These are phyloP conservation scores for Rubus idaeus DNA, from an alignment of 306 rosid species.

Conservation along the genomic window DNA sequence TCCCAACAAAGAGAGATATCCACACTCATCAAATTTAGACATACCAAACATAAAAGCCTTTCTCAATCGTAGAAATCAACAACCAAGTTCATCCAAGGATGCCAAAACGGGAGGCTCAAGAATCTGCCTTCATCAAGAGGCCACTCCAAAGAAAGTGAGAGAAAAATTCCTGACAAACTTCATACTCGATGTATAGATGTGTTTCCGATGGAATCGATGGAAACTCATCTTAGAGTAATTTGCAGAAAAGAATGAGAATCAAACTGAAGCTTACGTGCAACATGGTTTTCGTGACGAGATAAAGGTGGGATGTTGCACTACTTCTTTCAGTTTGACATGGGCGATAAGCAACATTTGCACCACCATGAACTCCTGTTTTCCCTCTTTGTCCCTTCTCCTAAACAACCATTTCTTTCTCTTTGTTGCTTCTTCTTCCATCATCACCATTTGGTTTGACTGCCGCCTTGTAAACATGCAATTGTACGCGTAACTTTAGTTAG, in stretches of 20 bases:
- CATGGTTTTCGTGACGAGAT: conserved; percentile 5
- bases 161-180: background rate
- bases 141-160: background rate
- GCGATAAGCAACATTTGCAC: conserved; percentile 13
- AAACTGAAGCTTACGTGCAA: conserved; percentile 17
- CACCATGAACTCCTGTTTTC: conserved; percentile 19
- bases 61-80: background rate
- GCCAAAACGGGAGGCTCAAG: background rate
- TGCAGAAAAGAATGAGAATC: conserved; percentile 17
- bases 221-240: background rate
- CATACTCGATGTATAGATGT: background rate
- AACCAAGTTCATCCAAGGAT: background rate
- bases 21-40: background rate
- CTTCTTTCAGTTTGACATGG: background rate
- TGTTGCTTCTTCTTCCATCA: background rate
- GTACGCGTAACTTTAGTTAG: background rate
- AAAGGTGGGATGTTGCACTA: conserved; percentile 6
- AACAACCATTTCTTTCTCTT: background rate
- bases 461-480: background rate
- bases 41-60: background rate
- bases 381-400: conserved; percentile 19
- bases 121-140: background rate
- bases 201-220: background rate
- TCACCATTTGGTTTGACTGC: background rate
- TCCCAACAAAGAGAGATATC: background rate